phyloP scores from a whole-genome alignment of 257 asterid genomes.

The Dorcoceras hygrometricum region DNA sequence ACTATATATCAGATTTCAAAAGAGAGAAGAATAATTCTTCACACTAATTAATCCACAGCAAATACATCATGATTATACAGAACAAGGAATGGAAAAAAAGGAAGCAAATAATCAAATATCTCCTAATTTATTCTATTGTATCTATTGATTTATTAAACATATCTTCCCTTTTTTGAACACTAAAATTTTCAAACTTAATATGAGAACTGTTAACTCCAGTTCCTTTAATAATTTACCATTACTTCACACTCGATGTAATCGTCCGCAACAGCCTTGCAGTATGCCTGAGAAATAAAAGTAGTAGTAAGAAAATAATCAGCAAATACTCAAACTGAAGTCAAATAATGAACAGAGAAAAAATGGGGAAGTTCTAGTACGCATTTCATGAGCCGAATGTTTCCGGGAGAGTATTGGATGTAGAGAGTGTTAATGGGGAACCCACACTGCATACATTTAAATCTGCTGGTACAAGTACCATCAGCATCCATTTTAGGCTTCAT shows the following conservation, averaged over 20 bases:
- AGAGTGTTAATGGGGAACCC: constrained; percentile 58
- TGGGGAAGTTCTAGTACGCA: constrained; percentile 42
- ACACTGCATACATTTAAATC: constrained; percentile 62
- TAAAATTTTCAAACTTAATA: background rate
- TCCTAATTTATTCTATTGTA: too few relatives aligned
- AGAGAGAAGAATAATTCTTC: too few relatives aligned
- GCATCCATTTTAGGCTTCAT: constrained; percentile 29
- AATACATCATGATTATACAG: too few relatives aligned
- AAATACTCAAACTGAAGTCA: background rate
- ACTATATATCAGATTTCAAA: too few relatives aligned
- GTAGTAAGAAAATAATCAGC: background rate
- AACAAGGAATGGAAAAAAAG: too few relatives aligned
- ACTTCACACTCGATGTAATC: constrained; percentile 90
- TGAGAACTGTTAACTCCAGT: background rate
- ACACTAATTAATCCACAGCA: too few relatives aligned
- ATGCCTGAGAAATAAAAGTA: constrained; percentile 37
- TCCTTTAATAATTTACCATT: constrained; percentile 49
- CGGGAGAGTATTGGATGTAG: constrained; percentile 82
- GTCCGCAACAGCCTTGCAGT: constrained; percentile 73
- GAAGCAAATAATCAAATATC: too few relatives aligned
- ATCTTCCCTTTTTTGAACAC: too few relatives aligned
- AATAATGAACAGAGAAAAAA: background rate
- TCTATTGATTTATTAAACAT: too few relatives aligned
- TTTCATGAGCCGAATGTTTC: constrained; percentile 88
- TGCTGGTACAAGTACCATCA: constrained; percentile 22